These are phyloP conservation scores for Lagerstroemia speciosa DNA, from an alignment of 345 rosid genomes.

Conservation along the genomic window DNA sequence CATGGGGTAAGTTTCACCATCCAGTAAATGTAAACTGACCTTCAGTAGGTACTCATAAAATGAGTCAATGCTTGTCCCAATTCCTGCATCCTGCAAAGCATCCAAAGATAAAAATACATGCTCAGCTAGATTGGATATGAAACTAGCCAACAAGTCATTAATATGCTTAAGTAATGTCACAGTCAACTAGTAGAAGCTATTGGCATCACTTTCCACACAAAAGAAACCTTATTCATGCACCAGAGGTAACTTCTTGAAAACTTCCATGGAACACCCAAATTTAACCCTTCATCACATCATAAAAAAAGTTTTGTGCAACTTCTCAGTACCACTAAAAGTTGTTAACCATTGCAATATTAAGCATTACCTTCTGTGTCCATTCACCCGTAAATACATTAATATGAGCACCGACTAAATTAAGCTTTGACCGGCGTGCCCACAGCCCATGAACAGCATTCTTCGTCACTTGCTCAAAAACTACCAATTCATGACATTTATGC, in stretches of 20 bases:
- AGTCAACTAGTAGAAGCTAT: not conserved
- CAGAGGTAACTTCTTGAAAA: not conserved
- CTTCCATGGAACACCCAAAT: not conserved
- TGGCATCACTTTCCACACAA: not conserved
- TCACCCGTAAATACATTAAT: slow-evolving; percentile 98
- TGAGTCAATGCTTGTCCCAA: slow-evolving; percentile 97
- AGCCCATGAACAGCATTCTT: slow-evolving; percentile 85
- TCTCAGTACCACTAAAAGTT: not conserved
- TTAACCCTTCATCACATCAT: not conserved
- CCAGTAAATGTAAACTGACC: slow-evolving; percentile 32
- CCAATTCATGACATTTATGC: slow-evolving; percentile 9
- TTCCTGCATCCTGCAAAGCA: slow-evolving; percentile 95
- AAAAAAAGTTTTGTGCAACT: not conserved
- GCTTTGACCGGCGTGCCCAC: slow-evolving; percentile 94
- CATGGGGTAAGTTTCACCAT: not conserved
- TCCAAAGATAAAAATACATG: slow-evolving; percentile 4
- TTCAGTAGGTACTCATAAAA: slow-evolving; percentile 96
- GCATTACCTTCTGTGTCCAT: slow-evolving; percentile 96
- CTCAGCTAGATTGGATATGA: not conserved
- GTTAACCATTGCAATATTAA: not conserved
- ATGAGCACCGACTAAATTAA: slow-evolving; percentile 94
- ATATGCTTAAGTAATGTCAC: not conserved
- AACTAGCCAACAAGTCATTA: not conserved
- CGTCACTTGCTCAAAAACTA: slow-evolving; percentile 95
- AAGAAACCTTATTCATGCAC: not conserved